Base-by-base conservation (phyloP, 129 eudicot genomes). In the Oenanthe sinensis region DNA sequence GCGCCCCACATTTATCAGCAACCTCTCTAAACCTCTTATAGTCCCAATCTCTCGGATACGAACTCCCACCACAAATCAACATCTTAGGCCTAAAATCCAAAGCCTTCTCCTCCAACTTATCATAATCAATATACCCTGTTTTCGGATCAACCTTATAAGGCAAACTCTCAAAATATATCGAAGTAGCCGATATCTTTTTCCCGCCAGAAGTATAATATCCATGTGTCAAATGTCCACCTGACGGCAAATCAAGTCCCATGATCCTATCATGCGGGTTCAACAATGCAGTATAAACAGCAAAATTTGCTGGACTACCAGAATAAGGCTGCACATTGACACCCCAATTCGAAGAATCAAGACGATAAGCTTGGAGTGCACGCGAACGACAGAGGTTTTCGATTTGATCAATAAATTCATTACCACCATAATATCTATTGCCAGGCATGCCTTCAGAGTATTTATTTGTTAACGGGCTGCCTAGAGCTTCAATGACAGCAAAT, bases 361-460 rank as follows among this genome's bases (percentile, higher is more conserved):
- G 90, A 87, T 85, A 95, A 22, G 91, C 88, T 19, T 86, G 75
- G 8, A 95, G 77, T 2, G 99, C 99, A 26, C 99, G 91, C 9
- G 83, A 52, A 2, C 95, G 88, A 76, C 92, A 88, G 20, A 95
- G 87, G 83, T 92, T 95, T 50, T 95, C 99, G 86, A 95, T 95
- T 77, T 85, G 63, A 82, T 95, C 99, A 70, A 95, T 95, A 87
- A 39, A 90, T 44, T 92, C 99, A 77, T 95, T 95, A 73, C 97
- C 99, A 8, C 99, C 99, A 85, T 95, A 95, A 89, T 95, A 95
- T 2, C 99, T 89, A 90, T 95, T 95, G 0, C 99, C 99, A 46
- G 99, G 99, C 85, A 95, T 90, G 33, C 99, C 99, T 48, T 95
- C 99, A 45, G 99, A 95, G 91, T 95, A 95, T 48, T 95, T 92